Base-by-base conservation (phyloP, 2,329 filamentous ascomycete species). In the Chalaropsis ovoidea region DNA sequence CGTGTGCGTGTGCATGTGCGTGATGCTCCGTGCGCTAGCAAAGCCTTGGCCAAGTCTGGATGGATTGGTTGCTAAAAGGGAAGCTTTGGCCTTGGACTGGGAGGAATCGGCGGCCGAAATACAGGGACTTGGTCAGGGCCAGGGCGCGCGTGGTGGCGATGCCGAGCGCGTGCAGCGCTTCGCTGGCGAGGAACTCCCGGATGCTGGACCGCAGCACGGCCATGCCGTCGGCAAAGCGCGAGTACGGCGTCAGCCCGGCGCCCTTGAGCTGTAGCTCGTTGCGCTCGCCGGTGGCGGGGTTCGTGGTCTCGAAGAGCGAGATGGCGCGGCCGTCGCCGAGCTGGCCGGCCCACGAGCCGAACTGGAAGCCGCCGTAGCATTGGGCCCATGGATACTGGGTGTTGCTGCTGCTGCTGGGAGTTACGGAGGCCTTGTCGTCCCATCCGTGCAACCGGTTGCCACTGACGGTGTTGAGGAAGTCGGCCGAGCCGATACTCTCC, bases 221-320 rank as follows among this genome's bases (percentile, higher is more conserved):
- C 73, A 94, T 93, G 39, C 94, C 94, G 74, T 99, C 94, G 27
- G 94, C 94, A 70, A 99, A 99, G 2, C 94, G 87, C 47, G 90
- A 95, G 77, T 99, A 99, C 0, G 94, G 94, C 3, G 94, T 99
- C 71, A 87, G 78, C 4, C 94, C 94, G 17, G 94, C 94, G 27
- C 94, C 94, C 75, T 99, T 99, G 68, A 99, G 80, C 75, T 97
- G 94, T 54, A 97, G 74, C 75, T 99, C 94, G 73, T 95, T 96
- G 31, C 89, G 83, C 43, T 77, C 80, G n/a, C 82, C 82, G 0
- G 88, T 88, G 1, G 74, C 72, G 0, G 88, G 85, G 72, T 93
- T 95, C 4, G 85, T 93, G 27, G 86, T 84, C 75, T 99, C 94
- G 72, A 97, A 97, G 1, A 99, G 80, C 43, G 90, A 95, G 70